Base-by-base conservation (phyloP, 352 stramenopile genomes). In the Phytopythium sindhum region DNA sequence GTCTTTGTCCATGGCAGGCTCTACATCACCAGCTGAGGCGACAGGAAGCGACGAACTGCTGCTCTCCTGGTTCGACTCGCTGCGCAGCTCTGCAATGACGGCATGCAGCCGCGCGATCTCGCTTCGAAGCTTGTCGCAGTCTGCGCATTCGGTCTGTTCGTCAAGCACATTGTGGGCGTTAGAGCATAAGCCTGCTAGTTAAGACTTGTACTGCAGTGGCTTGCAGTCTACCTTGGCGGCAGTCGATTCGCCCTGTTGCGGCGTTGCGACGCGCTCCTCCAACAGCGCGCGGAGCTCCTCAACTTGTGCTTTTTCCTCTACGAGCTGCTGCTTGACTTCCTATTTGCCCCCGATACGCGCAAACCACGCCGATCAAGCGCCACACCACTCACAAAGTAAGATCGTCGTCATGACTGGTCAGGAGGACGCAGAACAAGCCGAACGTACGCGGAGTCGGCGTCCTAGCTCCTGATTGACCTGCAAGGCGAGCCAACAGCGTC, bases 381-480 rank as follows among this genome's bases (percentile, higher is more conserved):
- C 35, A 45, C 15, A 45, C 14, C 37, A 26, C 10, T 42, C 17
- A 0, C n/a, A 7, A 24, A 9, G 42, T 35, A 52, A 42, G 28
- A 23, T 21, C 21, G 24, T 28, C 31, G 17, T n/a, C 24, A 47
- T 28, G 17, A 26, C 4, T 52, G 24, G 11, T 23, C 12, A 12
- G 12, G 39, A 11, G 2, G 35, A 19, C 19, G 24, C 8, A 15
- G n/a, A 41, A 5, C 19, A 42, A 26, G 26, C 39, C 42, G 29
- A 15, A 65, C 78, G 47, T 74, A 91, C 83, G 42, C 78, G 72
- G 51, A 91, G 70, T 21, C 83, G 71, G 10, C 83, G 72, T 23
- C 78, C 83, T 1, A 91, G 75, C 61, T 91, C 83, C 57, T 90
- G 78, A 35, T 91, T 91, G n/a, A 91, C 82, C 82, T 91, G 64